These are phyloP conservation scores for Phytopythium boreale DNA, from an alignment of 352 stramenopile species.

Conservation along the genomic window DNA sequence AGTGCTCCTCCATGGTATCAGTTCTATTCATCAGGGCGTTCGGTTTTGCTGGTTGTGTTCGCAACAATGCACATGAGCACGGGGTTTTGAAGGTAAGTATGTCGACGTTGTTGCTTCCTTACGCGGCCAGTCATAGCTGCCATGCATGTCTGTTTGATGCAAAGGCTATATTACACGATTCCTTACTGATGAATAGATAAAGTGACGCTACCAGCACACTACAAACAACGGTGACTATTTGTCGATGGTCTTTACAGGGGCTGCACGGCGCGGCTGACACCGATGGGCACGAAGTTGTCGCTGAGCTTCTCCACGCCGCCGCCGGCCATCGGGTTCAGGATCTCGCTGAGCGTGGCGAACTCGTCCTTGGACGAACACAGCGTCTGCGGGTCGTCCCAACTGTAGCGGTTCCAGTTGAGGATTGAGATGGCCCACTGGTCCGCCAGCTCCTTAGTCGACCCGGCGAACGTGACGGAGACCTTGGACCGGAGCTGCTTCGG, in stretches of 20 bases:
- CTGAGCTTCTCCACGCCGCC: slow-evolving; percentile 20
- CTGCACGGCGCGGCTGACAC: slow-evolving; percentile 55
- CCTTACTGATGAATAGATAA: not conserved
- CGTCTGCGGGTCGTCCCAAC: slow-evolving; percentile 77
- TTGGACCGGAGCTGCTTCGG: slow-evolving; percentile 20
- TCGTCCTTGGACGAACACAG: slow-evolving; percentile 79
- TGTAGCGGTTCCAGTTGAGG: slow-evolving; percentile 86
- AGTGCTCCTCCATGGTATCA: not conserved
- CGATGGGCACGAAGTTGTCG: slow-evolving; percentile 29
- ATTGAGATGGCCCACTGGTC: slow-evolving; percentile 75
- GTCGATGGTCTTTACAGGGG: slow-evolving; percentile 29
- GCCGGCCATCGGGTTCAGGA: not conserved
- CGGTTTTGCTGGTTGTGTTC: no score
- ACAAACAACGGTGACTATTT: not conserved
- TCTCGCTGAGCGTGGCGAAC: slow-evolving; percentile 32
- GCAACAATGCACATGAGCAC: no score
- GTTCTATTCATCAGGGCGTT: not conserved
- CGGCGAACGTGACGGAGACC: slow-evolving; percentile 45
- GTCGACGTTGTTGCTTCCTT: no score
- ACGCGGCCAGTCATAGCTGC: no score
- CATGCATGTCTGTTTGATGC: no score
- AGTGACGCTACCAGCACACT: not conserved
- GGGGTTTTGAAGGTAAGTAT: no score
- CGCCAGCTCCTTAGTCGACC: slow-evolving; percentile 47
- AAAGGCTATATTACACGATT: slow-evolving; percentile 3